Evolutionary conservation across 768 basidiomycete genomes (phyloP).

Genomic region (Phaeotremella fagi): DNA sequence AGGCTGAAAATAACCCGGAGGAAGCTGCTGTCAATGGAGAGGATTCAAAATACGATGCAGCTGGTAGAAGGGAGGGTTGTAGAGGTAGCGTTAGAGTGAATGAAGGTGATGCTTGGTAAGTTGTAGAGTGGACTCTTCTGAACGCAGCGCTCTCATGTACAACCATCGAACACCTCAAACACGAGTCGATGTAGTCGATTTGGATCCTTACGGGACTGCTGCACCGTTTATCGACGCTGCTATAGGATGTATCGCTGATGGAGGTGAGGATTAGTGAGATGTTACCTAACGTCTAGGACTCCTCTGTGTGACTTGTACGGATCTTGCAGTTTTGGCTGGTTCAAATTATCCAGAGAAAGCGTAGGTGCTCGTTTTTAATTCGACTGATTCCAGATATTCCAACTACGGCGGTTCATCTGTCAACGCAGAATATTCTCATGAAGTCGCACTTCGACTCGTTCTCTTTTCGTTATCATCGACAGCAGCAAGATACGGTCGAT

Average conservation of each 20-base stretch:
- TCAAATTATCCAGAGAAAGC: conserved; percentile 96
- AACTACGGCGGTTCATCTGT: conserved; percentile 90
- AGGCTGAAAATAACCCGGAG: conserved; percentile 6
- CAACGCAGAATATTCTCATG: conserved; percentile 92
- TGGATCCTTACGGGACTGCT: conserved; percentile 97
- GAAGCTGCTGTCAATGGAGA: conserved; percentile 7
- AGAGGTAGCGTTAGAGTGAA: conserved; percentile 68
- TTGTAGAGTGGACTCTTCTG: background rate
- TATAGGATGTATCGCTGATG: conserved; percentile 79
- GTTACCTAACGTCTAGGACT: conserved; percentile 59
- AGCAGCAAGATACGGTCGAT: conserved; percentile 86
- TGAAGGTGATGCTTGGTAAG: conserved; percentile 90
- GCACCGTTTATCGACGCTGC: conserved; percentile 95
- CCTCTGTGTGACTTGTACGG: conserved; percentile 93
- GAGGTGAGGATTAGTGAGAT: conserved; percentile 56
- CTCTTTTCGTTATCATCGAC: conserved; percentile 77
- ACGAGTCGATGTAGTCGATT: conserved; percentile 89
- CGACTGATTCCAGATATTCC: conserved; percentile 60
- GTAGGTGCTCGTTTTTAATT: conserved; percentile 49
- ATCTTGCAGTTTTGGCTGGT: conserved; percentile 86
- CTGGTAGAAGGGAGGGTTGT: conserved; percentile 24
- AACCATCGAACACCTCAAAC: conserved; percentile 66
- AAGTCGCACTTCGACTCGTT: conserved; percentile 87
- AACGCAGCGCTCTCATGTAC: conserved; percentile 77
- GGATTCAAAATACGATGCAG: conserved; percentile 8